Evolutionary conservation across 176 grass and related monocot species (phyloP).

Genomic region (Cymbopogon citratus): DNA sequence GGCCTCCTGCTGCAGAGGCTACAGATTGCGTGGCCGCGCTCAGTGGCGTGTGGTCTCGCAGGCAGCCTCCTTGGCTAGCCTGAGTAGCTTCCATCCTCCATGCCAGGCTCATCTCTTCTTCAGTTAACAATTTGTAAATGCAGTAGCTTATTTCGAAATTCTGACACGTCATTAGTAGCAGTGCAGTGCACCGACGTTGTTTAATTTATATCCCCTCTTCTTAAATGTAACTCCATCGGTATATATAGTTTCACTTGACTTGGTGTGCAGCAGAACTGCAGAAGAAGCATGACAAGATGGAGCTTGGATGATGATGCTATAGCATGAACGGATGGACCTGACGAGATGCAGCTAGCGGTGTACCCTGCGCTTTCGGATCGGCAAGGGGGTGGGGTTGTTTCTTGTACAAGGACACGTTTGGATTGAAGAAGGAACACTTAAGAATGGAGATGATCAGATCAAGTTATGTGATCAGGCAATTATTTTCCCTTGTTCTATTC

Average conservation of each 20-base stretch:
- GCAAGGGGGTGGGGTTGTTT: not conserved
- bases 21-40: not conserved
- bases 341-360: not conserved
- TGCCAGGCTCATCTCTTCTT: constrained; percentile 33
- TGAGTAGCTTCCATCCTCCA: constrained; percentile 30
- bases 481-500: not conserved
- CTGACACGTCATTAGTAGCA: not conserved
- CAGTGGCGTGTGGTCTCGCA: not conserved
- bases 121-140: not conserved
- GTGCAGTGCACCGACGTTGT: not conserved
- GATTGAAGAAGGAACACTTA: not conserved
- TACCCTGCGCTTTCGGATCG: not conserved
- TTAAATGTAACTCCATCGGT: not conserved
- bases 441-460: not conserved
- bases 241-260: not conserved
- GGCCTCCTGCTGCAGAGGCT: not conserved
- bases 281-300: not conserved
- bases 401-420: not conserved
- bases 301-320: not conserved
- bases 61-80: constrained; percentile 60
- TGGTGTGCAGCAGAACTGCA: constrained; percentile 3
- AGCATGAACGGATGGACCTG: not conserved
- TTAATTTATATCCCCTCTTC: not conserved
- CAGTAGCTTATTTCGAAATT: not conserved
- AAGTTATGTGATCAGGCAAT: not conserved